Evolutionary conservation across 2,329 filamentous ascomycete species (phyloP), one percentile per base, ranked within the genome.

Genomic region (Metarhizium rileyi): DNA sequence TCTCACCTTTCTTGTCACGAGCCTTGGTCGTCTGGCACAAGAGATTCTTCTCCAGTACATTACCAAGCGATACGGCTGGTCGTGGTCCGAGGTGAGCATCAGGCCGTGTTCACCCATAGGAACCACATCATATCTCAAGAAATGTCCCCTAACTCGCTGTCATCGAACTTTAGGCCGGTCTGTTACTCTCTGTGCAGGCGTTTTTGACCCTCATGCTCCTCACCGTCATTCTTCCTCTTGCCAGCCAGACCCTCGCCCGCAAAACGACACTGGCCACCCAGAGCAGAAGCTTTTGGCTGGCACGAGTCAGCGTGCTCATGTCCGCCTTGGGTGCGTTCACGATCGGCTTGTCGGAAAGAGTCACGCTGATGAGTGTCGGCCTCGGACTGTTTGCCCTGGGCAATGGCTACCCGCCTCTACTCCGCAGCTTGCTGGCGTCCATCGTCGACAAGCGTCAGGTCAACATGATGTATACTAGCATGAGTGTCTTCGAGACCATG

Each of bases 381-480:
- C 20, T 50, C 4, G 35, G 12, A 5, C 30, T 33, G 30, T 33
- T 33, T 5, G 30, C 30, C 12, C 16, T 33, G 12, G 30, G 30
- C 8, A 33, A 33, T 33, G 44, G 49, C 9, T 47, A 47, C 27
- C 12, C n/a, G n/a, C 53, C 23, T 8, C 5, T 54, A 25, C 41
- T 52, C 4, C 50, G 56, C n/a, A 53, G 56, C 18, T 36, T 57
- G 10, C 50, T 57, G 42, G 53, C 55, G 7, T 52, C 52, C 7
- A 45, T 56, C 28, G 50, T 55, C 4, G 50, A 53, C 5, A 47
- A 30, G 6, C 14, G 46, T 30, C 53, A 56, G 23, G 51, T 48
- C 28, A 52, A 44, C 7, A 49, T 52, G 28, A 49, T 57, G 23
- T 57, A 54, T 41, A 51, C 55, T 7, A 46, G 49, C 12, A 55